Conservation (phyloP, 1,139 yeast species). For the Saccharomyces hybrid region DNA sequence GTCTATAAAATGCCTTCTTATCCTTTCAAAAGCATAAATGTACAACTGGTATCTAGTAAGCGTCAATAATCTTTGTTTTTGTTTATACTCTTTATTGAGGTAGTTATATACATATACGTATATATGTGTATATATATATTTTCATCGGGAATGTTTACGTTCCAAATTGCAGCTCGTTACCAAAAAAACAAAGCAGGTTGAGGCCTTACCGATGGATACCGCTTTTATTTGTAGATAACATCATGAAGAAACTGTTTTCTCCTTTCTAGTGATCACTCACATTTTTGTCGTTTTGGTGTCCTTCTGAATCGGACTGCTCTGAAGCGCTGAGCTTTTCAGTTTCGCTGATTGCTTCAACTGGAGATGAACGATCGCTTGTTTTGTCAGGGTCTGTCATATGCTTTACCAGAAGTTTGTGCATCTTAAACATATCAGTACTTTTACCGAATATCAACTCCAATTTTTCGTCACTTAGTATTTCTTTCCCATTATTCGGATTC, state of each 20-base stretch:
- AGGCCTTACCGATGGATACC: background rate
- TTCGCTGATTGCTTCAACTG: background rate
- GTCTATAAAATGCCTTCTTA: background rate
- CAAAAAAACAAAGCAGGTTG: background rate
- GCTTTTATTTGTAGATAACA: background rate
- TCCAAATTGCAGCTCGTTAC: background rate
- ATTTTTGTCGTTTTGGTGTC: background rate
- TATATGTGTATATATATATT: background rate
- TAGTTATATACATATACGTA: background rate
- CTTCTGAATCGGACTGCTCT: background rate
- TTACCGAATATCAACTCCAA: conserved; percentile 51
- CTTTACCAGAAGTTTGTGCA: conserved; percentile 47
- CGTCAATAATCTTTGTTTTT: background rate
- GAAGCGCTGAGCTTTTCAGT: background rate
- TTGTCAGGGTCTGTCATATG: conserved; percentile 3
- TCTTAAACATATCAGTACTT: conserved; percentile 51
- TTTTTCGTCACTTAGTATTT: conserved; percentile 57
- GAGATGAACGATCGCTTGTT: background rate
- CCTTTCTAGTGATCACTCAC: too few relatives aligned
- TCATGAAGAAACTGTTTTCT: background rate
- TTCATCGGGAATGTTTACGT: background rate
- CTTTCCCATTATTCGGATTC: conserved; percentile 57
- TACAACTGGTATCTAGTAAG: background rate
- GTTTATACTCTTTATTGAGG: background rate
- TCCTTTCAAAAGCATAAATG: background rate